Evolutionary conservation across 352 stramenopile genomes (phyloP).

Genomic region (Globisporangium camurandrum): DNA sequence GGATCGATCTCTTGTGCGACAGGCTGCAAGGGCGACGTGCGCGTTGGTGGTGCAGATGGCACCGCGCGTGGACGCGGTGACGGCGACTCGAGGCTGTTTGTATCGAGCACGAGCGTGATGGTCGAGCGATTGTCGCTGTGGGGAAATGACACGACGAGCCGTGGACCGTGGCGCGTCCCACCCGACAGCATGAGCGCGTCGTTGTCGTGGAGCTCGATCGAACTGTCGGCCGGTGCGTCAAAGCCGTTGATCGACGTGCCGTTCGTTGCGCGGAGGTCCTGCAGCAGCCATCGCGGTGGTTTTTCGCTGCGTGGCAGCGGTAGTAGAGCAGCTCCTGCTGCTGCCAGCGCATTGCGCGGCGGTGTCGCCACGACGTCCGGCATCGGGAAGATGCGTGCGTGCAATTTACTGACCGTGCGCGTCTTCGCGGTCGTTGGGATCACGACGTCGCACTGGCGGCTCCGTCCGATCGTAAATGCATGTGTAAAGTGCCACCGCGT

Average conservation of each 20-base stretch:
- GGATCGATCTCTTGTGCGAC: neutral
- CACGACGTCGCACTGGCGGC: constrained; percentile 56
- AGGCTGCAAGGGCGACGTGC: too few relatives aligned
- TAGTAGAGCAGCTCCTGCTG: constrained; percentile 4
- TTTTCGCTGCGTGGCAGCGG: too few relatives aligned
- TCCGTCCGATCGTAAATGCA: constrained; percentile 66
- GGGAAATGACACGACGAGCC: constrained; percentile 39
- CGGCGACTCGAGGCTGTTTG: constrained; percentile 1
- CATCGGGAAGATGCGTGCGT: constrained; percentile 52
- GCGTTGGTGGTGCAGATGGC: neutral
- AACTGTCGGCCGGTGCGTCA: constrained; percentile 40
- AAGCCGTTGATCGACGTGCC: constrained; percentile 72
- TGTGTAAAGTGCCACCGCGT: constrained; percentile 32
- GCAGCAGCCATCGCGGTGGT: constrained; percentile 55
- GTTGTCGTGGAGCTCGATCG: constrained; percentile 49
- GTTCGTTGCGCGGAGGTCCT: constrained; percentile 77
- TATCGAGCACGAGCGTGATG: constrained; percentile 32
- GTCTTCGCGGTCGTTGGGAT: constrained; percentile 67
- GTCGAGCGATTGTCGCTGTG: constrained; percentile 28
- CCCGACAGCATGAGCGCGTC: constrained; percentile 69
- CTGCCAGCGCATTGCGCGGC: neutral
- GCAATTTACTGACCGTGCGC: constrained; percentile 68
- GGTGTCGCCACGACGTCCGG: constrained; percentile 2
- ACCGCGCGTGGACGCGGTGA: constrained; percentile 12
- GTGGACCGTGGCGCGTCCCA: constrained; percentile 50